Base-by-base conservation (phyloP, 306 rosid genomes). In the Casuarina equisetifolia region DNA sequence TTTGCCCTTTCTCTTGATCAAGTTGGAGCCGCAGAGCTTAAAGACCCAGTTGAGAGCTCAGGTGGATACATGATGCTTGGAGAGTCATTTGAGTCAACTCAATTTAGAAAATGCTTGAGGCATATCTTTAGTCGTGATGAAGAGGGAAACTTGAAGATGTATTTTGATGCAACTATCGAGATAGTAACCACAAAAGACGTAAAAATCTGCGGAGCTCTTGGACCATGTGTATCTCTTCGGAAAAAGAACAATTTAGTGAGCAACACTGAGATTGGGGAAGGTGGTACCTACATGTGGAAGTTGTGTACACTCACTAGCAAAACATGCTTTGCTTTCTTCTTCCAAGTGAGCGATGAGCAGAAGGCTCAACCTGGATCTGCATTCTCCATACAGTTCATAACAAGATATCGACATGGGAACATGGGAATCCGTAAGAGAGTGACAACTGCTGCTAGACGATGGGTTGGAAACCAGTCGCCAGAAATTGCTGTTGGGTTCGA, bases 1-100 rank as follows among this genome's bases (percentile, higher is more conserved):
- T 91, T 93, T 86, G 93, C 90, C 8, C 91, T 91, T 75, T 91
- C 98, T 74, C 98, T 91, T 40, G 98, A 93, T 81, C 98, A 93
- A 87, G 91, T 89, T 13, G 98, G 98, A 68, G 87, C 86, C 1
- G 91, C 91, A 1, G 98, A 93, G 83, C 84, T 93, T 52, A 85
- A 92, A 76, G 76, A 68, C 20, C 87, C 93, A 12, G 84, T 93
- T 69, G 94, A 91, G 84, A 83, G 52, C 72, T 93, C 97, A 0
- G 98, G 98, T 58, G 97, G 98, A 66, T 86, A 90, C 74, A 85
- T 91, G 90, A 77, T 93, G 86, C 91, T 87, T 3, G 88, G 87
- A 0, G 98, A 93, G 35, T 88, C 98, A 54, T 93, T 93, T 62
- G 94, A 89, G 59, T 88, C 91, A 0, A 83, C 77, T 53, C 92